Evolutionary conservation across 2,329 filamentous ascomycete species (phyloP).

Genomic region (Pyricularia grisea): DNA sequence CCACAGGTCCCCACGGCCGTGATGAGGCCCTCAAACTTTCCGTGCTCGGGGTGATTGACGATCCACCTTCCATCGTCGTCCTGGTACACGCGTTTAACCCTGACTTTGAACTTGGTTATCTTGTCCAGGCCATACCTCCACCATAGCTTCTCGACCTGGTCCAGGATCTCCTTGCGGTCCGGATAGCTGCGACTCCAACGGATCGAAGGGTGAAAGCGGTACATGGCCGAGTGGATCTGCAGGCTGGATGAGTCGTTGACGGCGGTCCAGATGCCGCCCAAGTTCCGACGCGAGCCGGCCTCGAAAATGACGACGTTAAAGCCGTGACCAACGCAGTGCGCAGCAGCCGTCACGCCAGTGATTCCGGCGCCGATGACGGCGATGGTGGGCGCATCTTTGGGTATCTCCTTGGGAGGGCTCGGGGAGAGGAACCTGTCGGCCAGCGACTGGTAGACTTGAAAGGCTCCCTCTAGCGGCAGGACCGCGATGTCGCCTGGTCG

Average conservation of each 20-base stretch:
- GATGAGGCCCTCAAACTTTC: constrained; percentile 70
- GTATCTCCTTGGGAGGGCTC: constrained; percentile 39
- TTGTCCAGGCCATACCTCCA: constrained; percentile 61
- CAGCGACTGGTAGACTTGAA: constrained; percentile 55
- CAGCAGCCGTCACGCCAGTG: constrained; percentile 67
- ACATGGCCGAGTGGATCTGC: constrained; percentile 73
- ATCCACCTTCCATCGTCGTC: constrained; percentile 49
- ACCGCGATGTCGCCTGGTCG: neutral
- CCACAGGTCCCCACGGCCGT: constrained; percentile 75
- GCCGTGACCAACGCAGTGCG: constrained; percentile 77
- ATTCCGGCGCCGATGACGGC: constrained; percentile 64
- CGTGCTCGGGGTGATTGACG: constrained; percentile 61
- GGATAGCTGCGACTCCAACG: constrained; percentile 71
- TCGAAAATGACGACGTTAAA: constrained; percentile 79
- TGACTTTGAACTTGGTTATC: constrained; percentile 63
- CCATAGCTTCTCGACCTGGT: constrained; percentile 65
- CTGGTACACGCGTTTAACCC: constrained; percentile 57
- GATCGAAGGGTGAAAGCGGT: constrained; percentile 75
- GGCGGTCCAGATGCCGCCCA: constrained; percentile 71
- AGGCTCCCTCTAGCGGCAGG: constrained; percentile 49
- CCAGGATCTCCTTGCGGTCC: constrained; percentile 63
- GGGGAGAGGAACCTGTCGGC: constrained; percentile 60
- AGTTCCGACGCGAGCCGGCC: constrained; percentile 50
- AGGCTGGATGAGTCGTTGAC: constrained; percentile 12
- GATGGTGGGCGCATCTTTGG: constrained; percentile 50